Base-by-base conservation (phyloP, 352 stramenopile genomes). In the Aphanomyces astaci region DNA sequence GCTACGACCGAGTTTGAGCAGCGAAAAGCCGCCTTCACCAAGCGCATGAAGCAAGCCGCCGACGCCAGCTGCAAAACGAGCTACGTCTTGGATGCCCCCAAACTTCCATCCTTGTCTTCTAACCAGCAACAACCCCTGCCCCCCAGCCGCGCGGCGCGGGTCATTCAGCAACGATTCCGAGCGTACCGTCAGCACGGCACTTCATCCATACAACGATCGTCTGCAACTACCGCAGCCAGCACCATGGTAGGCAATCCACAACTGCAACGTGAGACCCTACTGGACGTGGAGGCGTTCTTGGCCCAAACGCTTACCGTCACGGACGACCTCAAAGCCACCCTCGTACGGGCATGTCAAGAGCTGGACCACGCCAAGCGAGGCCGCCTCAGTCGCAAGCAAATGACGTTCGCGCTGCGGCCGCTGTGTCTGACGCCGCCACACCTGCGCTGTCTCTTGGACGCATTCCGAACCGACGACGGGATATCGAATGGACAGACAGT, bases 11-110 rank as follows among this genome's bases (percentile, higher is more conserved):
- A 94, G 57, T 94, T 92, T 55, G 75, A 88, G 48, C 75, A 79
- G 28, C 74, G 85, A 19, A 92, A 90, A 45, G 74, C 88, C 66
- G 65, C 80, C 28, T 94, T 94, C 52, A 65, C 76, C 46, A 76
- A 94, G 30, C 77, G 85, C 66, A 92, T 92, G 72, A 90, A 92
- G 55, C 72, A 77, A 15, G 87, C 91, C 32, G 82, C 79, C 1
- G 79, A 77, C 0, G 63, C 75, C 3, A 92, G 82, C 53, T 84
- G 74, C 48, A 84, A 87, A 45, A 91, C 81, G 25, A 53, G 13
- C 56, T 49, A 89, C 9, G 82, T 94, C 4, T 89, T 92, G 31
- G 84, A 94, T 24, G 33, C 25, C 4, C 56, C 56, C 19, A 39
- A 24, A n/a, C 28, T 52, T 24, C 56, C 56, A 24, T 65, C 56